Evolutionary conservation across 192 early-diverging fungal species (phyloP), one percentile per base, ranked within the genome.

Genomic region (Backusella liffmaniae): DNA sequence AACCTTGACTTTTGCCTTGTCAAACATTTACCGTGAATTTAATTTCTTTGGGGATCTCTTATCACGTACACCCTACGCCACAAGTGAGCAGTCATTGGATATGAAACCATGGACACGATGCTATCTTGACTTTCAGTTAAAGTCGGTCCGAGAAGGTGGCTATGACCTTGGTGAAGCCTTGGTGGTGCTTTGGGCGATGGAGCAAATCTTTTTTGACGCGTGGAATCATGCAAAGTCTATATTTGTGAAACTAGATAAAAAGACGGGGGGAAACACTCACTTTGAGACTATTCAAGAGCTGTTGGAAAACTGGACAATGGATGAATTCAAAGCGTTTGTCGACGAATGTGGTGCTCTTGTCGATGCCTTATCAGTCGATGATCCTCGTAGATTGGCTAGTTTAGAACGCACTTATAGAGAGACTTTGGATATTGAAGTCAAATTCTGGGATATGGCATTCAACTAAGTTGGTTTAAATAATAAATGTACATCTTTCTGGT

Each of bases 171-270:
- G 72, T 10, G 72, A 78, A 66, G 66, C 72, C 0, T 41, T 78
- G 5, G 66, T 78, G 1, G 49, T 73, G 15, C 44, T 78, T 4
- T 78, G 77, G 77, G 77, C 77, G 1, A 78, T 78, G 77, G 77
- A 78, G 30, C 30, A 34, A 2, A 66, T 78, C 5, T 77, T 77
- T 42, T 77, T 72, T 34, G 72, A 78, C 29, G 77, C 77, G 37
- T 78, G 77, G 77, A 46, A 42, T n/a, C 26, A 78, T 49, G 77
- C 77, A 42, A 49, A 49, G 34, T 67, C 77, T 9, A 6, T 74
- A n/a, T 46, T 68, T 10, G 37, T 10, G 7, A 16, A 67, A n/a
- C 65, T 66, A 4, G 37, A 21, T 16, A 16, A 69, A 5, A 29
- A 74, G 7, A 49, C 16, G n/a, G 6, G 2, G 1, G 37, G 66